A percentile compares a stretch with the other conserved stretches of the same genome.
Conservation (phyloP, 2,329 filamentous ascomycete species). For the Aureobasidium lini region DNA sequence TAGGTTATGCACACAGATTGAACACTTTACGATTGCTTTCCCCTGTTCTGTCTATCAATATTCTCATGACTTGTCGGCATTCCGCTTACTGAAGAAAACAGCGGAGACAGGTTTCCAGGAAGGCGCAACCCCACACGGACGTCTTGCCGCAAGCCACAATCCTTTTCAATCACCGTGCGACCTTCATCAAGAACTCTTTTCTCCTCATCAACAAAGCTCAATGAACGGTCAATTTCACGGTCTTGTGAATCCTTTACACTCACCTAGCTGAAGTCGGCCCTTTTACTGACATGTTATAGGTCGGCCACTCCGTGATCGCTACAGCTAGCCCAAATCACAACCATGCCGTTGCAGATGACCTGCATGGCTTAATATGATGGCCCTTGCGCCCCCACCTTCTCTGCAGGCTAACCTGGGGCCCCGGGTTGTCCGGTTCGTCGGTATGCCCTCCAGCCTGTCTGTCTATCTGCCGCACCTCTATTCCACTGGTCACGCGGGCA, state of each 20-base stretch:
- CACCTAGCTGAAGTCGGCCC: neutral
- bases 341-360: neutral
- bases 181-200: neutral
- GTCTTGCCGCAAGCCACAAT: neutral
- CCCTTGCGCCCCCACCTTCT: neutral
- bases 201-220: neutral
- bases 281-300: neutral
- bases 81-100: neutral
- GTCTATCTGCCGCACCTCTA: neutral
- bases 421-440: neutral
- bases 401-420: neutral
- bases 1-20: too few relatives aligned
- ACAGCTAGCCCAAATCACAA: neutral
- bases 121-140: neutral
- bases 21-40: neutral
- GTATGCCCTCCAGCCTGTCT: neutral
- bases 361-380: neutral
- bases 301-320: neutral
- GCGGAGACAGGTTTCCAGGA: neutral
- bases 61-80: neutral
- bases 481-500: slow-evolving; percentile 7
- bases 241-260: neutral
- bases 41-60: neutral
- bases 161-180: neutral
- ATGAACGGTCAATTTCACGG: neutral